Base-by-base conservation (phyloP, 148 eudicot species). In the Silene conica region DNA sequence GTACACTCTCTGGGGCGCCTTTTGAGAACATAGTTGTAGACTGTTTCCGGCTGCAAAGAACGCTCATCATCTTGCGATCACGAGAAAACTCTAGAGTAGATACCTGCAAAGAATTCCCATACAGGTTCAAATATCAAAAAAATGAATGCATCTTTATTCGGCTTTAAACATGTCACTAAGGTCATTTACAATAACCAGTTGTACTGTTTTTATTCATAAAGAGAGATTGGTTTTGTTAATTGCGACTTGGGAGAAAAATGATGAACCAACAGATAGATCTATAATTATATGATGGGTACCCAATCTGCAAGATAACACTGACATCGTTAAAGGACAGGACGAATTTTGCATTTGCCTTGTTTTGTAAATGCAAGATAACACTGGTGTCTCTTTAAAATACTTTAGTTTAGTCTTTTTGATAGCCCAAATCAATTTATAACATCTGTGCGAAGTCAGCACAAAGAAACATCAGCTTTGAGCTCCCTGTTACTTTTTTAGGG, bases 41-140 rank as follows among this genome's bases (percentile, higher is more conserved):
- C 82, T 96, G 95, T 82, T 96, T 92, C 71, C 90, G 89, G 85
- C 82, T 89, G 78, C 99, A 92, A 60, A 96, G 97, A 25, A 92
- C 97, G 80, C 97, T 96, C 99, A 96, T 96, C 96, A 96, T 92
- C 80, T 96, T 96, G 75, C 99, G 96, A 84, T 96, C 99, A 75
- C 97, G 97, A 73, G 99, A 90, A 83, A 96, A 96, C 56, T 96
- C 97, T 84, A 96, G 84, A 60, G 85, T 73, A 69, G 96, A 90
- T 64, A 89, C 85, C 99, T 96, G 85, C 71, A 78, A 78, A 76
- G 60, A 55, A 80, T 81, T 56, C 9, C 18, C 16, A 28, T 50
- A 16, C 28, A 64, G 23, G 63, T 65, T 62, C 16, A 62, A 31
- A 63, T 41, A 57, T 3, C 38, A 68, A n/a, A 16, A 68, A 46